Evolutionary conservation across 2,329 filamentous ascomycete genomes (phyloP).

Genomic region (Diaporthe destruens): DNA sequence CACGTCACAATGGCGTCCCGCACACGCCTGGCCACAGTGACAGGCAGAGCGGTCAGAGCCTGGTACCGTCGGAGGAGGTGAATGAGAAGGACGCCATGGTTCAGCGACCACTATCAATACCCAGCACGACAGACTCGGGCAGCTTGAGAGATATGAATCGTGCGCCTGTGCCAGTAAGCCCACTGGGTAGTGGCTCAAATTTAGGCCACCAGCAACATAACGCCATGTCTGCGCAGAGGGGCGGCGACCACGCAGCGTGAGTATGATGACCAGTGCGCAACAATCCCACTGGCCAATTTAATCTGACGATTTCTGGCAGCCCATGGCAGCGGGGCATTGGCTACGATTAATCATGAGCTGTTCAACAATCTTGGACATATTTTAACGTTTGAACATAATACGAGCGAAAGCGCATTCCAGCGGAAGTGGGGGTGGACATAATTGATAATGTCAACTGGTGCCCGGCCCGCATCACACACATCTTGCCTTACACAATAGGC

Average conservation of each 20-base stretch:
- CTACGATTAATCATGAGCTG: slow-evolving; percentile 56
- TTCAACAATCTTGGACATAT: slow-evolving; percentile 4
- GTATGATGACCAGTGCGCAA: slow-evolving; percentile 41
- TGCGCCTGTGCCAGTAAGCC: slow-evolving; percentile 43
- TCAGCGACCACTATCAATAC: slow-evolving; percentile 45
- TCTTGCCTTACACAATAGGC: slow-evolving; percentile 2
- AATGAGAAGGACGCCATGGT: slow-evolving; percentile 38
- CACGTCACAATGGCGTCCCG: slow-evolving; percentile 14
- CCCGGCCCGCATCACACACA: slow-evolving; percentile 16
- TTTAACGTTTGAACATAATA: slow-evolving; percentile 34
- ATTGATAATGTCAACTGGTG: slow-evolving; percentile 34
- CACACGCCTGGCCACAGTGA: slow-evolving; percentile 42
- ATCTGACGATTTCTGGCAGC: slow-evolving; percentile 51
- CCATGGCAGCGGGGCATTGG: slow-evolving; percentile 70
- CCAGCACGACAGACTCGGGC: slow-evolving; percentile 44
- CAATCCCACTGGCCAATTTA: slow-evolving; percentile 24
- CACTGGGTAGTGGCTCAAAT: slow-evolving; percentile 50
- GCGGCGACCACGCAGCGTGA: slow-evolving; percentile 61
- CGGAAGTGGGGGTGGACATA: slow-evolving; percentile 6
- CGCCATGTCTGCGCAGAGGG: slow-evolving; percentile 53
- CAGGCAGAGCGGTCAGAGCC: slow-evolving; percentile 62
- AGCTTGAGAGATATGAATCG: slow-evolving; percentile 45
- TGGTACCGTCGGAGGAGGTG: slow-evolving; percentile 57
- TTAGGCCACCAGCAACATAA: slow-evolving; percentile 56
- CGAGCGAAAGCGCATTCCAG: slow-evolving; percentile 5